Base-by-base conservation (phyloP, 2,329 filamentous ascomycete species). In the Botrytis aclada region DNA sequence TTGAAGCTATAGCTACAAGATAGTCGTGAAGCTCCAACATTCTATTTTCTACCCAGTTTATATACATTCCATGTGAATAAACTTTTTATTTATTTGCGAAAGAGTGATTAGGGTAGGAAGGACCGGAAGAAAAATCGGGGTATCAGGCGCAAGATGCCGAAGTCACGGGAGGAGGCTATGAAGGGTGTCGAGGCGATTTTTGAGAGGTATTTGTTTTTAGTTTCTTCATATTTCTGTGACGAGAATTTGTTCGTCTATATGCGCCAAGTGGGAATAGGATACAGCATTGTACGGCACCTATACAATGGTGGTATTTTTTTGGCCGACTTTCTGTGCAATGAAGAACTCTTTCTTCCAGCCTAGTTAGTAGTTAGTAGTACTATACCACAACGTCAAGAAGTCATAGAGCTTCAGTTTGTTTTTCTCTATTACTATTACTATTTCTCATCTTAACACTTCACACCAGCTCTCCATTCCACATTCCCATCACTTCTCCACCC, bases 151-250 rank as follows among this genome's bases (percentile, higher is more conserved):
- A 71, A 39, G 60, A 70, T 63, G 58, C 25, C 39, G 22, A 63
- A 47, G 29, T 72, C 76, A 73, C 74, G 72, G 70, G 75, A 70
- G 41, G 74, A 75, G 51, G 78, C 79, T 14, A 73, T 78, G 56
- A 78, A 75, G 43, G 77, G 73, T n/a, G 75, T 80, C 16, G 70
- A 79, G 58, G 76, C 76, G 61, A 78, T 79, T 14, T 79, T 80
- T 73, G 77, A 80, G 32, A 74, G 78, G 78, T 79, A 76, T 64
- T 6, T 9, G 9, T 32, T 34, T 9, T 14, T n/a, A 25, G 6
- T 16, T 9, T 16, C n/a, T 20, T 20, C 14, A 37, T 12, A 22
- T 66, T 1, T 32, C 1, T 3, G 20, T 67, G 12, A 32, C 5
- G 22, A 16, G 25, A n/a, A n/a, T n/a, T 4, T 22, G 14, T 8